Base-by-base conservation (phyloP, 352 stramenopile species). In the Phytophthora sansomeana region DNA sequence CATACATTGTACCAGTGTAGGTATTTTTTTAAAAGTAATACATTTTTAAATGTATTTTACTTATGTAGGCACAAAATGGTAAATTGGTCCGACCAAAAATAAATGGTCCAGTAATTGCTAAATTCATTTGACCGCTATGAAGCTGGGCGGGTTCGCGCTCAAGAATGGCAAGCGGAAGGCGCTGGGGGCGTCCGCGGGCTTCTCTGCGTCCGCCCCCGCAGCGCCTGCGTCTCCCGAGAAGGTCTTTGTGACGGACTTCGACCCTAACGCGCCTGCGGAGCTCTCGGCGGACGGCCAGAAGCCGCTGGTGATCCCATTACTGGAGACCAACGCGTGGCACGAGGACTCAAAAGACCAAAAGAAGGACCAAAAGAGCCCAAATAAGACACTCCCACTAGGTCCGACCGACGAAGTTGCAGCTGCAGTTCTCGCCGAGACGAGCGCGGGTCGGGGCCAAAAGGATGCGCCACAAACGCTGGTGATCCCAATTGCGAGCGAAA, bases 191-290 rank as follows among this genome's bases (percentile, higher is more conserved):
- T 67, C 52, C 72, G 82, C 59, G 21, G 63, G 52, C 28, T 77
- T 77, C 39, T 62, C 47, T 6, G 9, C 58, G 5, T 57, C 58
- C 3, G 58, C 48, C 0, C 30, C 44, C 24, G 41, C 57, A 4
- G 59, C 47, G 30, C 66, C 63, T 8, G 48, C 51, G 6, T 43
- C 29, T 1, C 47, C 63, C 9, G 74, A 81, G 60, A 87, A 89
- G 48, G 75, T 91, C 16, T 92, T 87, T 59, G 83, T 95, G n/a
- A 90, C 84, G 33, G 81, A 87, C 50, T 95, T 93, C 32, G 80
- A 91, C 42, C 74, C 83, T 3, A 65, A 58, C 42, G 70, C 74
- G 33, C 77, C 77, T 7, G 43, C 57, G 29, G 30, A 60, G 28
- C 65, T 78, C n/a, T 55, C 63, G 8, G 68, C 67, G 21, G 70